These are phyloP conservation scores for Verticillium klebahnii DNA, from an alignment of 2,329 filamentous ascomycete genomes.

Conservation along the genomic window DNA sequence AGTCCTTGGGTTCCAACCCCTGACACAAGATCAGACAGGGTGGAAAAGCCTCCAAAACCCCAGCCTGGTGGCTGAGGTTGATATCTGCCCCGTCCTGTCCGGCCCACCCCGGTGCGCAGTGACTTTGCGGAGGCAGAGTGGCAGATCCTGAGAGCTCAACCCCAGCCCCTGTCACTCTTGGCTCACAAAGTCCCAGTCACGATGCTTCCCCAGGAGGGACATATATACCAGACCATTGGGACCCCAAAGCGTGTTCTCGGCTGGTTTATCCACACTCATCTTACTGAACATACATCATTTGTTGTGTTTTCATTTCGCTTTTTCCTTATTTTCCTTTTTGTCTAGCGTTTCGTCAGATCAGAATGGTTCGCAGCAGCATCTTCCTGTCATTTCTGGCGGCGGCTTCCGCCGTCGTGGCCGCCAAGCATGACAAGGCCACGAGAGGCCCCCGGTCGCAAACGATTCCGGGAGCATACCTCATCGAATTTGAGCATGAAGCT, in stretches of 20 bases:
- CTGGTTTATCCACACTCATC: background rate
- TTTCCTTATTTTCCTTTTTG: background rate
- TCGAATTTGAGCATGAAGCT: slow-evolving; percentile 46
- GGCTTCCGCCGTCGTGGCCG: slow-evolving; percentile 22
- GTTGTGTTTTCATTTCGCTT: background rate
- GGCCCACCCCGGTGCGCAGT: background rate
- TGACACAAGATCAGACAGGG: background rate
- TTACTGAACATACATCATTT: background rate
- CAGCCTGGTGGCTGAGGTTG: background rate
- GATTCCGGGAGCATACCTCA: slow-evolving; percentile 45
- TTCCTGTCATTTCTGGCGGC: slow-evolving; percentile 30
- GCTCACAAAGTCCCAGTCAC: background rate
- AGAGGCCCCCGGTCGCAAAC: slow-evolving; percentile 18
- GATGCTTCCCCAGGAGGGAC: background rate
- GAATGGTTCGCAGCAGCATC: slow-evolving; percentile 30
- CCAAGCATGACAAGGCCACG: background rate
- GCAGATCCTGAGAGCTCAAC: background rate
- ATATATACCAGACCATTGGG: background rate
- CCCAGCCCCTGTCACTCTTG: background rate
- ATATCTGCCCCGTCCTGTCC: background rate
- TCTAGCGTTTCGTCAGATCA: slow-evolving; percentile 8
- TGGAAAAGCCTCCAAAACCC: background rate
- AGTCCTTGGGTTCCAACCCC: too few species aligned
- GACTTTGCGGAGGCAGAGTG: background rate
- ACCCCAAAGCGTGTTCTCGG: background rate